phyloP scores from a whole-genome alignment of 108 stramenopile species.

The Parmales sp. region DNA sequence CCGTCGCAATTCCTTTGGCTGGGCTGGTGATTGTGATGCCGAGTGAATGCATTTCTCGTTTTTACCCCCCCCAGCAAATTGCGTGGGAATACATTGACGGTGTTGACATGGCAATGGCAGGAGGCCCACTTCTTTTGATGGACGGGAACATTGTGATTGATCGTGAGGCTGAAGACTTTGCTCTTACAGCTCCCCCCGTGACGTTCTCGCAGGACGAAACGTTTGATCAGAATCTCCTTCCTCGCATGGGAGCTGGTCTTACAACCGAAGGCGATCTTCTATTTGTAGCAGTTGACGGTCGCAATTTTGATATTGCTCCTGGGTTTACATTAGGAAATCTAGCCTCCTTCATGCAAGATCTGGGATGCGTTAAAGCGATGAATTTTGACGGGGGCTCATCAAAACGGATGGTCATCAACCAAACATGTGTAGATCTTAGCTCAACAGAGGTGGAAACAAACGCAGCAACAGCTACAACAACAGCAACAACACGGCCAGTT shows the following conservation, averaged over 20 bases:
- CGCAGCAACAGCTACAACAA: not conserved
- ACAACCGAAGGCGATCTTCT: constrained; percentile 21
- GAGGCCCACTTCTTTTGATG: constrained; percentile 28
- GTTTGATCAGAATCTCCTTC: constrained; percentile 28
- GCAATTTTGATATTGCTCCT: constrained; percentile 25
- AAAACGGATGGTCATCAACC: constrained; percentile 29
- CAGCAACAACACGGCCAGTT: no score
- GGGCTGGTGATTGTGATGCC: not conserved
- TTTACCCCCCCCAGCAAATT: not conserved
- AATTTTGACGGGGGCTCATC: constrained; percentile 27
- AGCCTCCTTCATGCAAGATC: constrained; percentile 17
- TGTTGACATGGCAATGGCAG: constrained; percentile 22
- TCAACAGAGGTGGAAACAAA: constrained; percentile 17
- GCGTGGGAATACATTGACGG: not conserved
- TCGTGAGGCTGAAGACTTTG: constrained; percentile 21
- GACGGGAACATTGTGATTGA: constrained; percentile 17
- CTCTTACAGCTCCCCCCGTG: constrained; percentile 23
- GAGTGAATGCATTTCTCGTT: not conserved
- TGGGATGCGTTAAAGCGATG: constrained; percentile 30
- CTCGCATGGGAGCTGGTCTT: constrained; percentile 30
- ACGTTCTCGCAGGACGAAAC: constrained; percentile 32
- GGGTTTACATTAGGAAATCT: constrained; percentile 22
- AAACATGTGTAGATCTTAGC: constrained; percentile 28
- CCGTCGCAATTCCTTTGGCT: no score
- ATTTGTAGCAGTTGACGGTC: constrained; percentile 25